These are phyloP conservation scores for Xylaria sp. DNA, from an alignment of 2,329 filamentous ascomycete genomes.

Conservation along the genomic window DNA sequence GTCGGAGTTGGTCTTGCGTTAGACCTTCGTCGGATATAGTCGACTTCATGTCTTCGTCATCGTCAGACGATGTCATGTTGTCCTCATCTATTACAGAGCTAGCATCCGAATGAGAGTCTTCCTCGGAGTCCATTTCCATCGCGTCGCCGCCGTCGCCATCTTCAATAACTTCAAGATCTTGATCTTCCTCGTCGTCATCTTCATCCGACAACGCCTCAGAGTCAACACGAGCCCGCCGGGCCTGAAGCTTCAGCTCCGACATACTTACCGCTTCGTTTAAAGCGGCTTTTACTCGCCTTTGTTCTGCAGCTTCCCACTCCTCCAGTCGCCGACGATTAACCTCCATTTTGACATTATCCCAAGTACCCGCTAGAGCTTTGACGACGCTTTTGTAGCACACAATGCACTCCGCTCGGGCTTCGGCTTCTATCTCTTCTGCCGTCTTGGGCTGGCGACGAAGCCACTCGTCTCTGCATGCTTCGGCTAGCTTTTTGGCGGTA, in stretches of 20 bases:
- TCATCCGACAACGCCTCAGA: slow-evolving; percentile 61
- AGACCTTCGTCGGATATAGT: slow-evolving; percentile 70
- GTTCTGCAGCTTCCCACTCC: slow-evolving; percentile 74
- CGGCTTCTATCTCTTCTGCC: slow-evolving; percentile 82
- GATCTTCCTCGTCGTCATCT: slow-evolving; percentile 51
- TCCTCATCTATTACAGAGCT: slow-evolving; percentile 59
- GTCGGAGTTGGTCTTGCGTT: slow-evolving; percentile 74
- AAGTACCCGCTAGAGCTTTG: slow-evolving; percentile 65
- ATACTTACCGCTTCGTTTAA: slow-evolving; percentile 79
- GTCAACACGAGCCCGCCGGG: slow-evolving; percentile 65
- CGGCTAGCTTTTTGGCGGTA: slow-evolving; percentile 82
- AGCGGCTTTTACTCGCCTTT: slow-evolving; percentile 72
- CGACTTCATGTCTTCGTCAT: slow-evolving; percentile 66
- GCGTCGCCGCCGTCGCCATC: slow-evolving; percentile 58
- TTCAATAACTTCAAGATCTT: slow-evolving; percentile 57
- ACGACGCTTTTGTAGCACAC: slow-evolving; percentile 78
- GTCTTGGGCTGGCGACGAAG: slow-evolving; percentile 78
- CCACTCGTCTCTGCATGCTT: slow-evolving; percentile 82
- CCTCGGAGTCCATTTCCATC: slow-evolving; percentile 54
- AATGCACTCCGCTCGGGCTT: slow-evolving; percentile 75
- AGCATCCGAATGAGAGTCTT: slow-evolving; percentile 50
- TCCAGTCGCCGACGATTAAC: slow-evolving; percentile 69
- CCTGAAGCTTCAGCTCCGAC: slow-evolving; percentile 75
- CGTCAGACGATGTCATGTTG: slow-evolving; percentile 72
- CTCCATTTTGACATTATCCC: slow-evolving; percentile 72